Percentiles rank a stretch among this genome's conserved stretches.
Evolutionary conservation across 495 filamentous ascomycete species (phyloP).

Genomic region (Margaritispora aquatica): DNA sequence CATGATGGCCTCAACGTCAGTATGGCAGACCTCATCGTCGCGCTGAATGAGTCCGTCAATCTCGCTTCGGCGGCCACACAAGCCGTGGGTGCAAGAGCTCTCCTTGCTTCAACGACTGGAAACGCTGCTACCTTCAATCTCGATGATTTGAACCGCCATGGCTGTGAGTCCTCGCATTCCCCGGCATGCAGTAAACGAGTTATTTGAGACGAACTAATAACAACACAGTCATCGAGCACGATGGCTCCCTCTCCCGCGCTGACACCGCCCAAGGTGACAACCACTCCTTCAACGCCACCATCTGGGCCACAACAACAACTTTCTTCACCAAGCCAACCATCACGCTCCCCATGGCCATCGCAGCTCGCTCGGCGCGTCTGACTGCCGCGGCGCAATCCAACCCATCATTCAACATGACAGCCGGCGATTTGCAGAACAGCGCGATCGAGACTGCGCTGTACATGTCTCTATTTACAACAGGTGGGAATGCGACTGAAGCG

Average conservation of each 20-base stretch:
- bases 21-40: constrained; percentile 1
- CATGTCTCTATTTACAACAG: constrained; percentile 24
- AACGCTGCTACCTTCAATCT: constrained; percentile 25
- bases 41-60: constrained; percentile 1
- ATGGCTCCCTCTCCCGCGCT: constrained; percentile 23
- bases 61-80: constrained; percentile 19
- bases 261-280: constrained; percentile 27
- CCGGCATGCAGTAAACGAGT: too few species aligned
- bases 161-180: constrained; percentile 9
- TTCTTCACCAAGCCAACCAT: constrained; percentile 22
- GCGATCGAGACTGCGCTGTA: constrained; percentile 27
- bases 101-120: constrained; percentile 24
- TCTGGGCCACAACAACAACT: constrained; percentile 14
- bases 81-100: constrained; percentile 21
- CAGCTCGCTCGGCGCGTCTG: constrained; percentile 21
- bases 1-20: constrained; percentile 10
- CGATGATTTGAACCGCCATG: constrained; percentile 26
- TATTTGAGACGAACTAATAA: too few species aligned
- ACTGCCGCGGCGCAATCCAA: constrained; percentile 14
- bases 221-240: constrained; percentile 27
- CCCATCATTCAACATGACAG: constrained; percentile 24
- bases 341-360: constrained; percentile 22
- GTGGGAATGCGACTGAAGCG: constrained; percentile 17
- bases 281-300: constrained; percentile 24
- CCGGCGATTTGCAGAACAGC: constrained; percentile 13